These are phyloP conservation scores for Tremella fuciformis DNA, from an alignment of 768 basidiomycete genomes.

Conservation along the genomic window DNA sequence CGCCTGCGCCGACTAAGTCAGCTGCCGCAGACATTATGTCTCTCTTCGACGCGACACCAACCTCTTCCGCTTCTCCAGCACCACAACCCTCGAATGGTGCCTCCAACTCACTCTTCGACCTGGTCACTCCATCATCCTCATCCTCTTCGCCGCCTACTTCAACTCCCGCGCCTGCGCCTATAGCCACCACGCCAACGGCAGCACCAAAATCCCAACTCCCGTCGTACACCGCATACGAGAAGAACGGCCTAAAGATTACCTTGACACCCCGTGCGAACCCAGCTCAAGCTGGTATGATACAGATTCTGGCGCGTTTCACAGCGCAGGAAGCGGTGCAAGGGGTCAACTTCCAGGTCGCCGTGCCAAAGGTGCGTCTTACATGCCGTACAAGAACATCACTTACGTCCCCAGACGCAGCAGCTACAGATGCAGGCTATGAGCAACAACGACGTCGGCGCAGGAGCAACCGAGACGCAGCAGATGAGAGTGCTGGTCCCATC, in stretches of 20 bases:
- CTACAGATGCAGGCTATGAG: constrained; percentile 98
- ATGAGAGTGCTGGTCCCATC: constrained; percentile 85
- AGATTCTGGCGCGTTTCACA: constrained; percentile 81
- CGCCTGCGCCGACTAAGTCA: constrained; percentile 56
- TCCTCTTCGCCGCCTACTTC: constrained; percentile 13
- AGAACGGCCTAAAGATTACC: constrained; percentile 82
- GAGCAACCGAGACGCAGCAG: constrained; percentile 85
- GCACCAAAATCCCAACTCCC: constrained; percentile 62
- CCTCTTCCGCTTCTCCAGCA: constrained; percentile 29
- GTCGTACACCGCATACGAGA: constrained; percentile 83
- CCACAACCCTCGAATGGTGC: constrained; percentile 12
- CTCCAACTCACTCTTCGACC: constrained; percentile 43
- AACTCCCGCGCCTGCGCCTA: constrained; percentile 28
- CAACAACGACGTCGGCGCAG: constrained; percentile 71
- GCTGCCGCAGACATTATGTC: constrained; percentile 83
- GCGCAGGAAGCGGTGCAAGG: constrained; percentile 59
- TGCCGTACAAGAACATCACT: neutral
- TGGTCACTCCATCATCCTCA: constrained; percentile 23
- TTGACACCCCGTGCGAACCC: constrained; percentile 81
- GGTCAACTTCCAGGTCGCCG: constrained; percentile 93
- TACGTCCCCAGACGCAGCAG: constrained; percentile 72
- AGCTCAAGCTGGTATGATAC: constrained; percentile 79
- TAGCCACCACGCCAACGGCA: constrained; percentile 49
- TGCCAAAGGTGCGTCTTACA: constrained; percentile 71
- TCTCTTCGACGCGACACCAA: constrained; percentile 65